Conservation (phyloP, 208 protist genomes). For the Plasmodiophora brassicae region DNA sequence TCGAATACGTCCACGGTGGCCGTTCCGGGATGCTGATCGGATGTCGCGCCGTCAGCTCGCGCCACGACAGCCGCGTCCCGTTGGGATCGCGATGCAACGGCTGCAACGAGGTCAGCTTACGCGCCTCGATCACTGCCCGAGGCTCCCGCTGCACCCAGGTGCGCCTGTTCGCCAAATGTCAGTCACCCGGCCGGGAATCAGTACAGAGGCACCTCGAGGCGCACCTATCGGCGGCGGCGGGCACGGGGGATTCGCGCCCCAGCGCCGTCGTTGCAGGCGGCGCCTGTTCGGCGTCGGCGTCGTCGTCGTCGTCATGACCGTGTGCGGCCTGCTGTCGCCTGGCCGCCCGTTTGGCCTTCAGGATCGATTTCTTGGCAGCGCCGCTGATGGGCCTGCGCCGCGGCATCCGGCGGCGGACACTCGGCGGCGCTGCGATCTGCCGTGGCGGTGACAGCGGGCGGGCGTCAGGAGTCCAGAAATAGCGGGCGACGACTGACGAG, state of each 20-base stretch:
- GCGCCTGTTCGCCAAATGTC: background rate
- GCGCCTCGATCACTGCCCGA: background rate
- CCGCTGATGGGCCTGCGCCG: background rate
- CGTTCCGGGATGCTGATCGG: background rate
- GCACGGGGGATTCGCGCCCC: background rate
- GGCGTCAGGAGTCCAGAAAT: too few relatives aligned
- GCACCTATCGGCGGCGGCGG: background rate
- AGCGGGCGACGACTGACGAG: too few relatives aligned
- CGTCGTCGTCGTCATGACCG: background rate
- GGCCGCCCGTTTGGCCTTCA: background rate
- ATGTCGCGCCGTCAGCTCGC: background rate
- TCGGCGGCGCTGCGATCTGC: too few relatives aligned
- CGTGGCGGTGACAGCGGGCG: too few relatives aligned
- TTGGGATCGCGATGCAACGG: background rate
- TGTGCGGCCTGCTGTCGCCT: background rate
- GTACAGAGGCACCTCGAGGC: background rate
- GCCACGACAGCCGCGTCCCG: background rate
- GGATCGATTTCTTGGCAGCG: background rate
- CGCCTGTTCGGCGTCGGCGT: background rate
- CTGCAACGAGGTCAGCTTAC: background rate
- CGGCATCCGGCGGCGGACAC: too few relatives aligned
- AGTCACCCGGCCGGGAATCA: background rate
- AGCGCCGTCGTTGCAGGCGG: background rate
- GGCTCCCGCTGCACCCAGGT: background rate
- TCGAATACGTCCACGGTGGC: background rate